A percentile compares a stretch with the other conserved stretches of the same genome.
phyloP scores from a whole-genome alignment of 2,329 filamentous ascomycete species.

The Periconia digitata region DNA sequence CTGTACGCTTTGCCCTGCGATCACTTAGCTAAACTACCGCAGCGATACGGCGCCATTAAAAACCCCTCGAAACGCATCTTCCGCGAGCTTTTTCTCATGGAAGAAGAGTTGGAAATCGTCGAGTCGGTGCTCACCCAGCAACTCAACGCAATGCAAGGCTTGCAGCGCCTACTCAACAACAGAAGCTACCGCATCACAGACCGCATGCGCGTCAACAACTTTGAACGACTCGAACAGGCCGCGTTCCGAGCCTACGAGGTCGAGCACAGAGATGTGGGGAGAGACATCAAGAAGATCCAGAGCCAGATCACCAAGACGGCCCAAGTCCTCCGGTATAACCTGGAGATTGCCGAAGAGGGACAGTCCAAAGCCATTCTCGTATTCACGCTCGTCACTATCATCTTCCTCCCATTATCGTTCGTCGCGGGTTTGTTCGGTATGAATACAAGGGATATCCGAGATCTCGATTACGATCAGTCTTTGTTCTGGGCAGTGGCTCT shows the following conservation, averaged over 20 bases:
- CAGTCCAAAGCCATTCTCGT: conserved; percentile 14
- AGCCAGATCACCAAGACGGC: conserved; percentile 4
- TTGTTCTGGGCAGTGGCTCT: conserved; percentile 11
- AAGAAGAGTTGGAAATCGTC: conserved; percentile 6
- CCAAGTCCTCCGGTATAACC: conserved; percentile 3
- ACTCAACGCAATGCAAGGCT: background rate
- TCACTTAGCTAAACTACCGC: background rate
- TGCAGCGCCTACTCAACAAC: conserved; percentile 1
- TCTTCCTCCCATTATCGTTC: conserved; percentile 13
- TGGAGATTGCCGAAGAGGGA: conserved; percentile 7
- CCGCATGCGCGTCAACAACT: background rate
- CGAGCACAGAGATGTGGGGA: background rate
- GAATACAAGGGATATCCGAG: conserved; percentile 10
- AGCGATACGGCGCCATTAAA: conserved; percentile 5
- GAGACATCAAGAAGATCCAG: background rate
- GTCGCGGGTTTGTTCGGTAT: conserved; percentile 8
- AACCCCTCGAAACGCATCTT: conserved; percentile 7
- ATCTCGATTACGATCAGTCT: conserved; percentile 3
- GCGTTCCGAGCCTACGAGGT: background rate
- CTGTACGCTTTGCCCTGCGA: background rate
- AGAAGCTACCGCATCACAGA: conserved; percentile 3
- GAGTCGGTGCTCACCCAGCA: background rate
- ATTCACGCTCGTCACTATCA: conserved; percentile 9
- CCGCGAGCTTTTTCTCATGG: conserved; percentile 5
- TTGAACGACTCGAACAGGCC: background rate